These are phyloP conservation scores for Stropharia rugosoannulata DNA, from an alignment of 768 basidiomycete genomes.

Conservation along the genomic window DNA sequence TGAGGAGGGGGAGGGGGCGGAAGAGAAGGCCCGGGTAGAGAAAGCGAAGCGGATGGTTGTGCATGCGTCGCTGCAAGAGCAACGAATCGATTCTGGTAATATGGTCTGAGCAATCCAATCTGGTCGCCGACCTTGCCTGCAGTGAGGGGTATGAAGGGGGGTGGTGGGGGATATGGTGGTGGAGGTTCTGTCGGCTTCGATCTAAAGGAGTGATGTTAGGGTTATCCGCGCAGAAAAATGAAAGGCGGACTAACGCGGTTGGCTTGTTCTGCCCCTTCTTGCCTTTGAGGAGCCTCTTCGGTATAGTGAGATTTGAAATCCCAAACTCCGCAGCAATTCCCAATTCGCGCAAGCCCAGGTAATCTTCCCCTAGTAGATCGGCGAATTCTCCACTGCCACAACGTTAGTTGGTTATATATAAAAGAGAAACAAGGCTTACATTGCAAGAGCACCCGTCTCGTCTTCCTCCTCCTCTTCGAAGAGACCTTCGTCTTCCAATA, in stretches of 20 bases:
- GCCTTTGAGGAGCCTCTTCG: slow-evolving; percentile 71
- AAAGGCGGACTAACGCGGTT: slow-evolving; percentile 44
- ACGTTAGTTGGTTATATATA: neutral
- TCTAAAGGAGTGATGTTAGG: slow-evolving; percentile 28
- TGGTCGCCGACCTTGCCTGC: slow-evolving; percentile 68
- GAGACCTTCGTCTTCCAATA: slow-evolving; percentile 49
- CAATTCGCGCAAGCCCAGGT: slow-evolving; percentile 83
- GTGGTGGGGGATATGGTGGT: slow-evolving; percentile 83
- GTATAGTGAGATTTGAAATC: slow-evolving; percentile 73
- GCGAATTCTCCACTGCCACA: slow-evolving; percentile 83
- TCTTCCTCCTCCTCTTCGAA: slow-evolving; percentile 51
- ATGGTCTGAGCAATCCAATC: slow-evolving; percentile 81
- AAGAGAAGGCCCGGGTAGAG: neutral
- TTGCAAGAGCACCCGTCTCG: slow-evolving; percentile 38
- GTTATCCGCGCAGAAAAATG: neutral
- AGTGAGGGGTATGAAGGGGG: slow-evolving; percentile 73
- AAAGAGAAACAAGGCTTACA: slow-evolving; percentile 22
- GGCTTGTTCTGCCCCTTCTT: slow-evolving; percentile 48
- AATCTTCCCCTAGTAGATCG: slow-evolving; percentile 87
- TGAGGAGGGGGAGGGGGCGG: slow-evolving; percentile 10
- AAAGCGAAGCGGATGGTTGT: neutral
- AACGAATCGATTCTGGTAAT: slow-evolving; percentile 62
- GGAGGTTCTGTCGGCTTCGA: slow-evolving; percentile 73
- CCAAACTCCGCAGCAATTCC: slow-evolving; percentile 89
- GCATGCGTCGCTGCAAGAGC: slow-evolving; percentile 27